phyloP scores from a whole-genome alignment of 2,329 filamentous ascomycete genomes.

The Trichoderma oligosporum region DNA sequence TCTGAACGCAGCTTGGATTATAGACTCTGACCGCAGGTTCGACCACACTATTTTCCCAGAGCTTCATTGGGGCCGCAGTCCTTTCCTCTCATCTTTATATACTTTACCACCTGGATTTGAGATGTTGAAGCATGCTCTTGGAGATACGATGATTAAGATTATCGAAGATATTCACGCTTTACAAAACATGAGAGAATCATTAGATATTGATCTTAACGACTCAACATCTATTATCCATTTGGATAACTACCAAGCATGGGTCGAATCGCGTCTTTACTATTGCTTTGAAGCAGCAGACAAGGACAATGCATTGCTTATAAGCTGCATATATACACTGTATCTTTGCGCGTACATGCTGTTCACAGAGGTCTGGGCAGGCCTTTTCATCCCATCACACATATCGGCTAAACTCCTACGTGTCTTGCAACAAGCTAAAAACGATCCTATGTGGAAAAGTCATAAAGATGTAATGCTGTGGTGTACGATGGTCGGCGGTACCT shows the following conservation, averaged over 20 bases:
- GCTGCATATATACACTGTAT: constrained; percentile 1
- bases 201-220: background rate
- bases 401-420: background rate
- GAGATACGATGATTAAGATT: background rate
- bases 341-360: background rate
- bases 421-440: background rate
- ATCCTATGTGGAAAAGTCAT: background rate
- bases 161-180: constrained; percentile 2
- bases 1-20: constrained; percentile 1
- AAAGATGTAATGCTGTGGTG: background rate
- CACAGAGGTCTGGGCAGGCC: background rate
- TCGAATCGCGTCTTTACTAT: background rate
- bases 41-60: background rate
- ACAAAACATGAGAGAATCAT: background rate
- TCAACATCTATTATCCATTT: background rate
- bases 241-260: constrained; percentile 1
- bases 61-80: background rate
- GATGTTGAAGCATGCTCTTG: background rate
- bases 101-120: background rate
- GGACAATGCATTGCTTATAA: background rate
- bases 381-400: constrained; percentile 5
- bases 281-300: background rate
- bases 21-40: constrained; percentile 5
- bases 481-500: background rate
- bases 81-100: background rate